Percentiles rank a stretch among this genome's conserved stretches.
Evolutionary conservation across 2,329 filamentous ascomycete genomes (phyloP).

Genomic region (Curvularia lunata): DNA sequence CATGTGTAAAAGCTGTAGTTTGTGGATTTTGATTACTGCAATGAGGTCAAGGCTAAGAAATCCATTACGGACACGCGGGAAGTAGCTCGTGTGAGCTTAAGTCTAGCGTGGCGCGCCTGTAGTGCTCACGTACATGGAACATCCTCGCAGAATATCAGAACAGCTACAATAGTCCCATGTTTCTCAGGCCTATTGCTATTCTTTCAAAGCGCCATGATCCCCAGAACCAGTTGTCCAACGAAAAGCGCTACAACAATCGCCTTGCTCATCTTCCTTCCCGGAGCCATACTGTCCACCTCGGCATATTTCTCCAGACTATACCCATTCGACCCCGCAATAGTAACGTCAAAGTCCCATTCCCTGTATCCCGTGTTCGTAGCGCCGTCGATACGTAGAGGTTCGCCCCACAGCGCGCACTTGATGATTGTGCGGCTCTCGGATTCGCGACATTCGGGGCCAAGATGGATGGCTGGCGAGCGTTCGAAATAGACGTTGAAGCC

Average conservation of each 20-base stretch:
- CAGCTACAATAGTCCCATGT: background rate
- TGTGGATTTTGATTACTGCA: background rate
- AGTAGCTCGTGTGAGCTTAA: no score
- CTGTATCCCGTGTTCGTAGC: conserved; percentile 7
- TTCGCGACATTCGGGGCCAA: conserved; percentile 1
- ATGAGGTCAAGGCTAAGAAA: no score
- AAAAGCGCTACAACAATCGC: background rate
- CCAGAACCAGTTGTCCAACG: background rate
- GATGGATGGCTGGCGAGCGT: conserved; percentile 6
- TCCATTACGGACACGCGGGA: no score
- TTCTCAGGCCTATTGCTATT: background rate
- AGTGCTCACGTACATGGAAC: background rate
- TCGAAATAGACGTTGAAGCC: conserved; percentile 18
- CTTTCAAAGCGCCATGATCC: background rate
- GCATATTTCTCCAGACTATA: conserved; percentile 6
- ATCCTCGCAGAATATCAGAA: background rate
- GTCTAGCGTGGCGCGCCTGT: background rate
- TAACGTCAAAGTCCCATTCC: conserved; percentile 12
- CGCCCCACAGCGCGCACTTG: conserved; percentile 16
- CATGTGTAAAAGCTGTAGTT: background rate
- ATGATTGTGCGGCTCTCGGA: conserved; percentile 7
- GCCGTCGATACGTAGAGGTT: background rate
- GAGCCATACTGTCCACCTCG: background rate
- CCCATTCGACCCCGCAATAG: conserved; percentile 11
- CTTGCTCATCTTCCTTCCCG: background rate